A percentile compares a stretch with the other conserved stretches of the same genome.
phyloP scores from a whole-genome alignment of 345 rosid genomes.

The Sapria himalayana region DNA sequence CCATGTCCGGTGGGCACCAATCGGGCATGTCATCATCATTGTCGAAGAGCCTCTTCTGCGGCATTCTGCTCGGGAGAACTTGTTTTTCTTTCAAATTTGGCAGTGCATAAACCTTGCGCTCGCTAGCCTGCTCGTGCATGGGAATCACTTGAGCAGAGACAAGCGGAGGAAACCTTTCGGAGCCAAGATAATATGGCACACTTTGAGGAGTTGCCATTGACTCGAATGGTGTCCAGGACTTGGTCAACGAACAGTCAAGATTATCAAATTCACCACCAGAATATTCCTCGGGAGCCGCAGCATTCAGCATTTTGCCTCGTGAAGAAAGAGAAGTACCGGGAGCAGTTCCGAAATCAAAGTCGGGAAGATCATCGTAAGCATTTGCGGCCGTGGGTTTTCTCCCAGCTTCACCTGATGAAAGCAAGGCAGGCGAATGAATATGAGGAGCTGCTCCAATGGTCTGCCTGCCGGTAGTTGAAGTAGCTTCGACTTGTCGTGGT shows the following conservation, averaged over 20 bases:
- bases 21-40: slow-evolving; percentile 15
- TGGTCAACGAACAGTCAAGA: not conserved
- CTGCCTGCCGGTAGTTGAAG: no score
- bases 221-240: not conserved
- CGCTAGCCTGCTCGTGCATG: slow-evolving; percentile 5
- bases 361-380: slow-evolving; percentile 13
- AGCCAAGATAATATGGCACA: not conserved
- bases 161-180: slow-evolving; percentile 5
- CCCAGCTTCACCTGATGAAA: not conserved
- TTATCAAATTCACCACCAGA: slow-evolving; percentile 3
- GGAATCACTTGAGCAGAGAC: slow-evolving; percentile 4
- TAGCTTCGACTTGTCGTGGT: no score
- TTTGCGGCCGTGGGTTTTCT: not conserved
- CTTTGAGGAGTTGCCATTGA: slow-evolving; percentile 3
- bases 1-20: slow-evolving; percentile 10
- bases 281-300: slow-evolving; percentile 6
- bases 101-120: not conserved
- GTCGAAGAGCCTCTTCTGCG: slow-evolving; percentile 10
- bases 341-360: slow-evolving; percentile 10
- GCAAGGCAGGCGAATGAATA: not conserved
- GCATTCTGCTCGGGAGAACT: slow-evolving; percentile 5
- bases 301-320: not conserved
- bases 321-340: slow-evolving; percentile 1
- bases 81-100: slow-evolving; percentile 3
- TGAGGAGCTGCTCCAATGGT: slow-evolving; percentile 5